These are phyloP conservation scores for Leishmania major DNA, from an alignment of 208 protist species.

Conservation along the genomic window DNA sequence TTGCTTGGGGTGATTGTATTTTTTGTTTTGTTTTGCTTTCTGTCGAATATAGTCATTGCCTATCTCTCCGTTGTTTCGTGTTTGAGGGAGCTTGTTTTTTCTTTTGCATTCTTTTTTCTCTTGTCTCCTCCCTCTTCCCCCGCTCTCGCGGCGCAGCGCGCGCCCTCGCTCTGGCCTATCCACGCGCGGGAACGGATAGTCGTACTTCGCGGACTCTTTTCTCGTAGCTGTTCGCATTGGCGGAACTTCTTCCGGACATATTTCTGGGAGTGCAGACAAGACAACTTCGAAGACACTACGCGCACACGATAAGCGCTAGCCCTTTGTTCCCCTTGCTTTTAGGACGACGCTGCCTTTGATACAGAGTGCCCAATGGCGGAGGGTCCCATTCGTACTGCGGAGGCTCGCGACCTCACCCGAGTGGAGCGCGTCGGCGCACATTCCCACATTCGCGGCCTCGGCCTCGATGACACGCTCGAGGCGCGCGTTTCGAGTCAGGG, in stretches of 20 bases:
- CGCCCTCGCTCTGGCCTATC: neutral
- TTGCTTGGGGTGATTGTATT: neutral
- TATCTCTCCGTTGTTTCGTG: neutral
- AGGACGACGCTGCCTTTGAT: neutral
- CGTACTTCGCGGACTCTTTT: neutral
- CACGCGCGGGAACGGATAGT: neutral
- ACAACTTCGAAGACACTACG: neutral
- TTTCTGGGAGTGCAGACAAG: too few relatives aligned
- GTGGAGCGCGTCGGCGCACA: conserved; percentile 99
- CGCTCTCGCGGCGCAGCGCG: neutral
- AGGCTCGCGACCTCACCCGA: conserved; percentile 96
- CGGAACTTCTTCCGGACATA: neutral
- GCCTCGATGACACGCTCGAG: conserved; percentile 98
- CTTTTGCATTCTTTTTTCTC: neutral
- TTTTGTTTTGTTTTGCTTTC: neutral
- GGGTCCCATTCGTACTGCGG: conserved; percentile 82
- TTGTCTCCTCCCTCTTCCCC: neutral
- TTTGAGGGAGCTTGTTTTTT: neutral
- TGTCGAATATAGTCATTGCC: neutral
- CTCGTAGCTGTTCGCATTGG: neutral
- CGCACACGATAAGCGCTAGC: neutral
- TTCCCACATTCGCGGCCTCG: conserved; percentile 99
- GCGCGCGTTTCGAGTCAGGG: conserved; percentile 95
- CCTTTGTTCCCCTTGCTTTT: neutral
- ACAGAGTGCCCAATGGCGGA: conserved; percentile 50